These are phyloP conservation scores for Saccharomycopsis capsularis DNA, from an alignment of 805 yeast species.

Conservation along the genomic window DNA sequence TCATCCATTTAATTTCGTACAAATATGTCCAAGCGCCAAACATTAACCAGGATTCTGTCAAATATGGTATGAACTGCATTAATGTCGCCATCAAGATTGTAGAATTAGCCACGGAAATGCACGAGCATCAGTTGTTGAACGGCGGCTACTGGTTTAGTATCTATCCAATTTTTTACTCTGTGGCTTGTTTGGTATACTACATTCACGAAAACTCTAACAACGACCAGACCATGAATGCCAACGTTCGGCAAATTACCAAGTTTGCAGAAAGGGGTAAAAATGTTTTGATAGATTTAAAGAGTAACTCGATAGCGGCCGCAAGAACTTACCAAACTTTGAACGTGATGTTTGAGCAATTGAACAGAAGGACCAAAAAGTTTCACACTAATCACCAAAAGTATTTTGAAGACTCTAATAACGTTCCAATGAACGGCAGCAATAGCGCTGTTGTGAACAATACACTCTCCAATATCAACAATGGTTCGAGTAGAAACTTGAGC, in stretches of 20 bases:
- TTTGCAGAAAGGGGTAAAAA: conserved; percentile 81
- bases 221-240: conserved; percentile 17
- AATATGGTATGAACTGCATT: conserved; percentile 76
- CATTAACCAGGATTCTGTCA: conserved; percentile 53
- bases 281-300: conserved; percentile 63
- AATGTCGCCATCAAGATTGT: conserved; percentile 79
- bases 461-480: not conserved
- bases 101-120: conserved; percentile 73
- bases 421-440: not conserved
- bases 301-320: conserved; percentile 68
- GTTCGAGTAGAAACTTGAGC: not conserved
- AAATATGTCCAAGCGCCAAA: conserved; percentile 33
- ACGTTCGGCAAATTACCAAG: conserved; percentile 36
- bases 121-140: conserved; percentile 57
- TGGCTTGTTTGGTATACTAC: conserved; percentile 79
- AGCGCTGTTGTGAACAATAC: not conserved
- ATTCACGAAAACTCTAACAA: conserved; percentile 44
- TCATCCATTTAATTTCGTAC: conserved; percentile 73
- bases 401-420: conserved; percentile 14
- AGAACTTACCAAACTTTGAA: conserved; percentile 76
- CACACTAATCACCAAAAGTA: conserved; percentile 24
- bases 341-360: conserved; percentile 71
- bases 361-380: conserved; percentile 56
- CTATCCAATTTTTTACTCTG: conserved; percentile 82
- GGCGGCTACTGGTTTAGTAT: conserved; percentile 92